These are phyloP conservation scores for Hemisphaericaspora nanyangensis DNA, from an alignment of 805 yeast species.

Conservation along the genomic window DNA sequence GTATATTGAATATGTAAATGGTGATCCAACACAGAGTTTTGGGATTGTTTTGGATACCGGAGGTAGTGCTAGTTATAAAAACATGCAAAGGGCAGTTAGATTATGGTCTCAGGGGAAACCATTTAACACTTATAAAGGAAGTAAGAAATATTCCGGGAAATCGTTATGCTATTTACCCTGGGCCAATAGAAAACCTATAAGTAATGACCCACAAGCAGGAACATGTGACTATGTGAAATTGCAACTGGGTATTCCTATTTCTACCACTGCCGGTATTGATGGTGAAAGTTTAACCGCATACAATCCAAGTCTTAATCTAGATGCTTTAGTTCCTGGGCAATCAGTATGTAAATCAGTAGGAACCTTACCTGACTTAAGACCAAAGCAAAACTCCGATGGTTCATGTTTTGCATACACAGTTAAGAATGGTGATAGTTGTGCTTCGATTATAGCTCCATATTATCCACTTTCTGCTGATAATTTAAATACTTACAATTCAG, in stretches of 20 bases:
- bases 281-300: constrained; percentile 9
- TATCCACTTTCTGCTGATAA: constrained; percentile 7
- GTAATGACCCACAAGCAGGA: constrained; percentile 10
- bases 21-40: constrained; percentile 11
- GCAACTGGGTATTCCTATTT: not conserved
- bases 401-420: constrained; percentile 13
- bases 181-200: constrained; percentile 6
- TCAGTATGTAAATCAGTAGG: constrained; percentile 10
- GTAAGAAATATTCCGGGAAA: constrained; percentile 4
- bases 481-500: constrained; percentile 9
- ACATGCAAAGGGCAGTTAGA: constrained; percentile 11
- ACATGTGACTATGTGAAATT: constrained; percentile 7
- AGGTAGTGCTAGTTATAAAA: constrained; percentile 4
- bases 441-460: constrained; percentile 7
- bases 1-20: constrained; percentile 11
- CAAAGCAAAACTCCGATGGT: constrained; percentile 13
- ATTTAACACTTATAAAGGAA: constrained; percentile 8
- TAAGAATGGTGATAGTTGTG: constrained; percentile 13
- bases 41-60: constrained; percentile 11
- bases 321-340: constrained; percentile 8
- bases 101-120: constrained; percentile 10
- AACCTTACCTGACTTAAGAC: constrained; percentile 6
- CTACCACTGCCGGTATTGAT: constrained; percentile 7
- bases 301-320: constrained; percentile 9
- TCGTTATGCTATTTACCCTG: constrained; percentile 6